Evolutionary conservation across 164 flowering plant genomes (phyloP).

Genomic region (Vitis riparia): DNA sequence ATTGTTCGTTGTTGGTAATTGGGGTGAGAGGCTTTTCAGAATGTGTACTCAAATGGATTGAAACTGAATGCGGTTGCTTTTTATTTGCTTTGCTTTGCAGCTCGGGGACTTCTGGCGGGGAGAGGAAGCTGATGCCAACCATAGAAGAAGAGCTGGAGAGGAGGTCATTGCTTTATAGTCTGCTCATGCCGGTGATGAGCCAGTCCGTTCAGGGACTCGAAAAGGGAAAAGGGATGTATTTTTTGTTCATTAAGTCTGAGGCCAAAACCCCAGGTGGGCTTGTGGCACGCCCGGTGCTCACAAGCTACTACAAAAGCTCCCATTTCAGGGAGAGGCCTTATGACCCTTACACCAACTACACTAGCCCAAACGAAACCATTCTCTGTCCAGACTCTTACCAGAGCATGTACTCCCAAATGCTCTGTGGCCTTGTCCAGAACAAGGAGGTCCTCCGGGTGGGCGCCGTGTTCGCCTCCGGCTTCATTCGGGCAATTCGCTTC

Average conservation of each 20-base stretch:
- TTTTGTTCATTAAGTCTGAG: slow-evolving; percentile 84
- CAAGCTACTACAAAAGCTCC: slow-evolving; percentile 85
- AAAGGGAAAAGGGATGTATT: slow-evolving; percentile 95
- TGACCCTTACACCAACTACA: slow-evolving; percentile 94
- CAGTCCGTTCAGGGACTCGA: slow-evolving; percentile 78
- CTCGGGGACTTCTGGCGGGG: slow-evolving; percentile 97
- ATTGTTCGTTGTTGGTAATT: too few relatives aligned
- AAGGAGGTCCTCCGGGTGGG: slow-evolving; percentile 89
- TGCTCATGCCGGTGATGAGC: slow-evolving; percentile 95
- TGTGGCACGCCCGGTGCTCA: slow-evolving; percentile 80
- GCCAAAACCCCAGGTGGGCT: slow-evolving; percentile 86
- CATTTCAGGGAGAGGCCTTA: slow-evolving; percentile 72
- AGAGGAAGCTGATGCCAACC: slow-evolving; percentile 94
- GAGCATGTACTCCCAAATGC: slow-evolving; percentile 92
- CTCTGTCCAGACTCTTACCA: slow-evolving; percentile 90
- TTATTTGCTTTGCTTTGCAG: slow-evolving; percentile 29
- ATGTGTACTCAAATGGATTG: too few relatives aligned
- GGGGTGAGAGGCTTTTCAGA: too few relatives aligned
- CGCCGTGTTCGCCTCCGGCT: slow-evolving; percentile 94
- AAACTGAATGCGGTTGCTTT: neutral
- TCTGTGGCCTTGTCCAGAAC: slow-evolving; percentile 78
- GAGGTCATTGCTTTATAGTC: slow-evolving; percentile 73
- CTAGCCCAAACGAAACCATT: slow-evolving; percentile 91
- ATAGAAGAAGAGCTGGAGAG: slow-evolving; percentile 80
- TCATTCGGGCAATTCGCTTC: slow-evolving; percentile 88